Evolutionary conservation across 1,284 basidiomycete genomes (phyloP).

Genomic region (Xerocomus nothofagi): DNA sequence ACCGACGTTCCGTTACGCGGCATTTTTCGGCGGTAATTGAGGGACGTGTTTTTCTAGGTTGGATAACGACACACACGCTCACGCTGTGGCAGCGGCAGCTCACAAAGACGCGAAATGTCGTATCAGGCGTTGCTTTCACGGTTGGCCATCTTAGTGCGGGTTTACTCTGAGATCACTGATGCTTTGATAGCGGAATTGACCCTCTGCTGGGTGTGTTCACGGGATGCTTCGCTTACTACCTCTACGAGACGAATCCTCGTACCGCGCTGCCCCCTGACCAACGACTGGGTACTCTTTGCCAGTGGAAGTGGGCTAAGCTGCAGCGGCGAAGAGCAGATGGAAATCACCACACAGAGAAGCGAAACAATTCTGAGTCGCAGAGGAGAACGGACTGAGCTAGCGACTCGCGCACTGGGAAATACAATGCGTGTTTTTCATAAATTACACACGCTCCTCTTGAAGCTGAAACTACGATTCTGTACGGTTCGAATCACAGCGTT

Average conservation of each 20-base stretch:
- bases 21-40: constrained; percentile 30
- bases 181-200: constrained; percentile 54
- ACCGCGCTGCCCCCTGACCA: constrained; percentile 69
- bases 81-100: neutral
- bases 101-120: constrained; percentile 23
- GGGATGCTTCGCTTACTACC: constrained; percentile 78
- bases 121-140: constrained; percentile 47
- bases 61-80: constrained; percentile 6
- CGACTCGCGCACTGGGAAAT: too few species aligned
- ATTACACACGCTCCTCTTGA: neutral
- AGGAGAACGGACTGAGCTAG: neutral
- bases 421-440: neutral
- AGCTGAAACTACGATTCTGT: too few species aligned
- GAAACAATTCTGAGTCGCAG: neutral
- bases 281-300: constrained; percentile 58
- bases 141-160: constrained; percentile 35
- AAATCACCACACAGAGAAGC: neutral
- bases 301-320: constrained; percentile 64
- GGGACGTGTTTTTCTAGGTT: constrained; percentile 2
- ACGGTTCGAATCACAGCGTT: too few species aligned
- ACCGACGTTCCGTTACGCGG: constrained; percentile 33
- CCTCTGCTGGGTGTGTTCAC: constrained; percentile 81
- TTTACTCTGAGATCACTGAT: constrained; percentile 5
- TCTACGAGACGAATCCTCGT: constrained; percentile 83
- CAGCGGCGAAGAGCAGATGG: constrained; percentile 26